Conservation (phyloP, 1,284 basidiomycete genomes). For the Chalciporus sp. region DNA sequence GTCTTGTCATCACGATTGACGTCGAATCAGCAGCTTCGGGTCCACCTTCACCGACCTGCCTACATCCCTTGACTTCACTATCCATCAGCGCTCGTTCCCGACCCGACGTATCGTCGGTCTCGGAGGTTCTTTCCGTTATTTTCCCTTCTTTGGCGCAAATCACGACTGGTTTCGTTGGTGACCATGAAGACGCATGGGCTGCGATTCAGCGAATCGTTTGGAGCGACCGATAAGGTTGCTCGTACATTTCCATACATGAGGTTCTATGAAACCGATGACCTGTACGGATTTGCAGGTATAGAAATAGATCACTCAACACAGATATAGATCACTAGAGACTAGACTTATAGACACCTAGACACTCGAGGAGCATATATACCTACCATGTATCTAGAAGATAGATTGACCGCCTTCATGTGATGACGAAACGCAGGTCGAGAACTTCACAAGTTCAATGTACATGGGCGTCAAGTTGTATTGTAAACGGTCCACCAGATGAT, state of each 20-base stretch:
- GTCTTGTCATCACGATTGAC: slow-evolving; percentile 42
- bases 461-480: too few relatives aligned
- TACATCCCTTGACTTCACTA: slow-evolving; percentile 26
- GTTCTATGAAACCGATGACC: not conserved
- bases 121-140: slow-evolving; percentile 10
- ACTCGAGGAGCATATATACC: too few relatives aligned
- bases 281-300: not conserved
- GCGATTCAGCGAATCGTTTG: slow-evolving; percentile 6
- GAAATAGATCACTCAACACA: slow-evolving; percentile 1
- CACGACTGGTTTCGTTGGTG: slow-evolving; percentile 17
- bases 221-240: not conserved
- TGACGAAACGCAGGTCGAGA: too few relatives aligned
- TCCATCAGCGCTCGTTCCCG: slow-evolving; percentile 22
- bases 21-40: slow-evolving; percentile 8
- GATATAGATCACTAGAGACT: too few relatives aligned
- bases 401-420: too few relatives aligned
- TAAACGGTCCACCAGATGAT: too few relatives aligned
- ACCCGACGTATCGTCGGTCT: slow-evolving; percentile 18
- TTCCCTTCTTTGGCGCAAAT: slow-evolving; percentile 26
- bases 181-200: slow-evolving; percentile 25
- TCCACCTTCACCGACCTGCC: not conserved
- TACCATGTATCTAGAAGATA: too few relatives aligned
- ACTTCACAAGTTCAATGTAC: too few relatives aligned
- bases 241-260: not conserved
- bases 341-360: not conserved